phyloP scores from a whole-genome alignment of 768 basidiomycete species.

The Daedalea quercina region DNA sequence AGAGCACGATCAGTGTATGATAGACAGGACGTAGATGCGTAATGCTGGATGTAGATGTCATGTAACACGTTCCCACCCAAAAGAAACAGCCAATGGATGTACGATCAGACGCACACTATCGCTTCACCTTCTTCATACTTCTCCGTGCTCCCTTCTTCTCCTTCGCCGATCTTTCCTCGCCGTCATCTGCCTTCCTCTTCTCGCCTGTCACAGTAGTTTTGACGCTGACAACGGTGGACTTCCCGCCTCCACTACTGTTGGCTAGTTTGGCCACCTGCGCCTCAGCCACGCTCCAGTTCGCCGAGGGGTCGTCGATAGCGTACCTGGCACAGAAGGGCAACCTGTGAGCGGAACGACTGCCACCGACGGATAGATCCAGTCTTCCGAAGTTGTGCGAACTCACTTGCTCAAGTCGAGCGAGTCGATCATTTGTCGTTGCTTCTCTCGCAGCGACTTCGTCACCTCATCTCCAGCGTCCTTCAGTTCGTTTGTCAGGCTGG shows the following conservation, averaged over 20 bases:
- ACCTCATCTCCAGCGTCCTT: conserved; percentile 66
- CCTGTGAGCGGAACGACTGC: not conserved
- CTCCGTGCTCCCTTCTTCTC: conserved; percentile 46
- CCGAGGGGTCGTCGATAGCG: conserved; percentile 59
- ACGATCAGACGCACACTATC: conserved; percentile 12
- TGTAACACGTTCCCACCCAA: no score
- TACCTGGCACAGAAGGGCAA: conserved; percentile 37
- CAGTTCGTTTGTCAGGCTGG: conserved; percentile 26
- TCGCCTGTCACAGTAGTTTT: conserved; percentile 39
- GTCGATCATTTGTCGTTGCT: conserved; percentile 84
- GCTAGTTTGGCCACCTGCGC: conserved; percentile 54
- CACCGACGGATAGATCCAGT: not conserved
- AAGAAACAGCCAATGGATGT: no score
- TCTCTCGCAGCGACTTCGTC: conserved; percentile 45
- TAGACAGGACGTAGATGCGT: no score
- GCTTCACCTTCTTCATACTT: conserved; percentile 35
- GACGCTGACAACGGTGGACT: conserved; percentile 72
- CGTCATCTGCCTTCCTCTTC: conserved; percentile 53
- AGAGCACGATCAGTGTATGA: no score
- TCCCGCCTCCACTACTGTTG: conserved; percentile 32
- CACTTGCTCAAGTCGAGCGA: conserved; percentile 84
- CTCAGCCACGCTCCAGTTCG: conserved; percentile 75
- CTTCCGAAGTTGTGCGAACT: conserved; percentile 25
- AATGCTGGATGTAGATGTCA: no score
- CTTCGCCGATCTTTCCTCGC: conserved; percentile 26